Evolutionary conservation across 441 rosid genomes (phyloP).

Genomic region (Jatropha multifida): DNA sequence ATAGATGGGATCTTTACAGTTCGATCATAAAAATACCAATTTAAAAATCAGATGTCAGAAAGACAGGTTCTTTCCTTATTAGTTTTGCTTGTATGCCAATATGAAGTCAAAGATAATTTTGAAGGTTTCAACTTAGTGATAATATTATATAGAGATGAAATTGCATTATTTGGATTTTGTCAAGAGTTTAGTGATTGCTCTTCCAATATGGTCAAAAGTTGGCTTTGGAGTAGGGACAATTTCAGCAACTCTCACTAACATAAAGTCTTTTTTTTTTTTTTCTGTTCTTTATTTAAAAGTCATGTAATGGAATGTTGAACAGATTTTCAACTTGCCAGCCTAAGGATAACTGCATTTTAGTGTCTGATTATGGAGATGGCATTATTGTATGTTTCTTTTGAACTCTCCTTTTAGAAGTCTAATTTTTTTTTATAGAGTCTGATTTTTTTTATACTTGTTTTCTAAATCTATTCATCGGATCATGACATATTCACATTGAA

Average conservation of each 20-base stretch:
- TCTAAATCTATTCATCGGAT: neutral
- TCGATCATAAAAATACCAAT: neutral
- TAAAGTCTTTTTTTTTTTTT: neutral
- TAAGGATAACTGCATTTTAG: neutral
- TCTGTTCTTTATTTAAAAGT: constrained; percentile 6
- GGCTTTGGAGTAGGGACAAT: constrained; percentile 19
- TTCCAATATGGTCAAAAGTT: constrained; percentile 10
- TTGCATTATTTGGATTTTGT: constrained; percentile 5
- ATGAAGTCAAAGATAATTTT: neutral
- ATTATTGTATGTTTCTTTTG: neutral
- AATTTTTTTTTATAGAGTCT: too few species aligned
- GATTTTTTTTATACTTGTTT: neutral
- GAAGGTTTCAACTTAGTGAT: constrained; percentile 14
- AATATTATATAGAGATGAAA: neutral
- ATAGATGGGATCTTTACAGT: constrained; percentile 13
- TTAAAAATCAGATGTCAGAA: neutral
- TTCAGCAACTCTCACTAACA: too few species aligned
- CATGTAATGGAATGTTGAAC: neutral
- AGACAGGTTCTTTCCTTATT: neutral
- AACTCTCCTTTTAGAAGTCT: neutral
- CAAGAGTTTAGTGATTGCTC: constrained; percentile 3
- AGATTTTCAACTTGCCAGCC: constrained; percentile 14
- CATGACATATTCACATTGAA: neutral
- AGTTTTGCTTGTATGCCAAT: neutral
- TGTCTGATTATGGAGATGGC: neutral